phyloP scores from a whole-genome alignment of 139 green algal species.

The Volvox africanus region DNA sequence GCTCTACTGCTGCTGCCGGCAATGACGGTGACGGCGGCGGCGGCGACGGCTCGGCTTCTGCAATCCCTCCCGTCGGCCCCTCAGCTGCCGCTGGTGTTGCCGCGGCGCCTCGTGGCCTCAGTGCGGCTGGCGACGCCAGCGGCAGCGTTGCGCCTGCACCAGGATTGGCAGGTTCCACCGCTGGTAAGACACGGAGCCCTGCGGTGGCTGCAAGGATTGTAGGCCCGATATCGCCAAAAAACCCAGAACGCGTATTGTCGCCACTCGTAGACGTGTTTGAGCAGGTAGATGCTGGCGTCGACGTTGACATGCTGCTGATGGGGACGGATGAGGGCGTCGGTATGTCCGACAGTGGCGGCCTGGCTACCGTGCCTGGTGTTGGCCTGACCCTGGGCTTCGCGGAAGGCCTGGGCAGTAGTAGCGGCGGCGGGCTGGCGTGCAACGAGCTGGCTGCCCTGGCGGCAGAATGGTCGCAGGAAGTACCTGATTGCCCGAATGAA shows the following conservation, averaged over 20 bases:
- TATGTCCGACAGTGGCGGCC: not conserved
- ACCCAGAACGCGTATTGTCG: not conserved
- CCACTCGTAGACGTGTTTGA: not conserved
- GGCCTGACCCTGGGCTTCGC: not conserved
- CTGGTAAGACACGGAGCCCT: too few relatives aligned
- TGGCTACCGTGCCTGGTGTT: not conserved
- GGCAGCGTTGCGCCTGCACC: not conserved
- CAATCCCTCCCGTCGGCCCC: not conserved
- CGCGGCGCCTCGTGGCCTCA: not conserved
- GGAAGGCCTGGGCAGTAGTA: not conserved
- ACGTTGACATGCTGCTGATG: not conserved
- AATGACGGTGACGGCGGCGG: not conserved
- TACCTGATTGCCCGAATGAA: not conserved
- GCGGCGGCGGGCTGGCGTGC: not conserved
- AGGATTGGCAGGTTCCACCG: too few relatives aligned
- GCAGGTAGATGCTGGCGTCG: not conserved
- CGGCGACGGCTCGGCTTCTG: not conserved
- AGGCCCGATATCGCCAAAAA: too few relatives aligned
- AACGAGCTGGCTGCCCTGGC: slow-evolving; percentile 5
- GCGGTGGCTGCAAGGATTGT: too few relatives aligned
- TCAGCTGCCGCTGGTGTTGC: not conserved
- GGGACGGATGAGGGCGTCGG: not conserved
- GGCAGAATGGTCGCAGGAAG: not conserved
- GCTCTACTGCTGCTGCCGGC: not conserved
- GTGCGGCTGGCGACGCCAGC: not conserved